A percentile compares a stretch with the other conserved stretches of the same genome.
These are phyloP conservation scores for Hordeum marinum DNA, from an alignment of 176 grass and related monocot genomes.

Conservation along the genomic window DNA sequence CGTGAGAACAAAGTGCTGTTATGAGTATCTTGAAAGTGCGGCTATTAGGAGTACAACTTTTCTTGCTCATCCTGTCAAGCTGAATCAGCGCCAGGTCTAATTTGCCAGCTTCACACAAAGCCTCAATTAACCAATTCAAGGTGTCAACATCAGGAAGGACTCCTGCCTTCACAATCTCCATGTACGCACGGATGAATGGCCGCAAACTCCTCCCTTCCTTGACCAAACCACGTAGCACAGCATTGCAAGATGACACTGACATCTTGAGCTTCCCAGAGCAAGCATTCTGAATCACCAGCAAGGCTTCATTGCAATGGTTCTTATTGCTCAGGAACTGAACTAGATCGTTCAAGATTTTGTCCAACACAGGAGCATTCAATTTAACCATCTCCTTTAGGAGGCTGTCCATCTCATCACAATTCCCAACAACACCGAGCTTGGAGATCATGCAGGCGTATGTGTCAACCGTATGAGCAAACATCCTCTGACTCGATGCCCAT, in stretches of 20 bases:
- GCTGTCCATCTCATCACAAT: constrained; percentile 26
- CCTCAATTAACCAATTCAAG: constrained; percentile 52
- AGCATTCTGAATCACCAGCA: constrained; percentile 42
- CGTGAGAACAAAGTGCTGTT: constrained; percentile 26
- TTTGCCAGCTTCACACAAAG: constrained; percentile 28
- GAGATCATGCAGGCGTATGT: constrained; percentile 40
- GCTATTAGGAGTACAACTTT: constrained; percentile 41
- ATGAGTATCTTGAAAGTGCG: constrained; percentile 51
- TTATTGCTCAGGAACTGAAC: constrained; percentile 24
- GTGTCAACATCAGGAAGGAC: constrained; percentile 56
- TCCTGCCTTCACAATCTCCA: constrained; percentile 53
- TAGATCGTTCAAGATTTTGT: constrained; percentile 7
- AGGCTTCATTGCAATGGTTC: constrained; percentile 34
- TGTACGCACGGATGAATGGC: constrained; percentile 24
- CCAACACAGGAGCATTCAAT: constrained; percentile 27
- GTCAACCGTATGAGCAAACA: constrained; percentile 19
- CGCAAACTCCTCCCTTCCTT: constrained; percentile 34
- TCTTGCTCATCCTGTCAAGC: constrained; percentile 50
- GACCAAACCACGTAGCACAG: constrained; percentile 34
- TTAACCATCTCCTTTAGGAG: constrained; percentile 53
- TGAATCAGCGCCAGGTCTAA: constrained; percentile 52
- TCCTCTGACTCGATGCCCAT: constrained; percentile 43
- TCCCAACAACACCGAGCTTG: constrained; percentile 31
- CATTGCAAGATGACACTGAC: constrained; percentile 40
- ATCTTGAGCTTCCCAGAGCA: constrained; percentile 25